Evolutionary conservation across 179 eudicot genomes (phyloP).

Genomic region (Silene vulgaris): DNA sequence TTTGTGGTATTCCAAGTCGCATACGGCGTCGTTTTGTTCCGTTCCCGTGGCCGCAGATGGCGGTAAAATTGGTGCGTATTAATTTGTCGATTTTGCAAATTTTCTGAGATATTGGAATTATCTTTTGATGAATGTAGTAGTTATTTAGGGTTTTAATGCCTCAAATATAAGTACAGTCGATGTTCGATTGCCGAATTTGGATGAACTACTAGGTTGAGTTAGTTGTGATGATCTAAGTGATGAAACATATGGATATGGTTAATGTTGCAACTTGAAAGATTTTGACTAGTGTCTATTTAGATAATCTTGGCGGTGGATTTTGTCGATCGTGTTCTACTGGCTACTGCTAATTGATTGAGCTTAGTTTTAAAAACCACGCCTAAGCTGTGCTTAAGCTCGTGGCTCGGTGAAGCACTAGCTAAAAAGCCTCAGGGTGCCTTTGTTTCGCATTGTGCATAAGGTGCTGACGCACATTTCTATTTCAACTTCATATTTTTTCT

Average conservation of each 20-base stretch:
- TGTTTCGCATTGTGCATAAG: background rate
- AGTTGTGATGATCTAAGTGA: background rate
- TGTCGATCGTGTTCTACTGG: background rate
- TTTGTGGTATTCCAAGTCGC: background rate
- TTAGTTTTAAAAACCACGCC: background rate
- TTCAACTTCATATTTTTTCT: background rate
- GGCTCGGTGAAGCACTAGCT: background rate
- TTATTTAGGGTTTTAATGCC: background rate
- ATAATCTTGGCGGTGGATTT: background rate
- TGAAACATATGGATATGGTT: background rate
- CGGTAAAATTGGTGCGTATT: slow-evolving; percentile 4
- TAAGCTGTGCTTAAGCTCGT: background rate
- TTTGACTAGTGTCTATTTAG: background rate
- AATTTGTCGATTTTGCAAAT: background rate
- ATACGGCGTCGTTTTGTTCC: slow-evolving; percentile 24
- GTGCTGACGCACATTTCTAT: background rate
- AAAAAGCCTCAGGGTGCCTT: background rate
- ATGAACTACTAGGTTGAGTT: background rate
- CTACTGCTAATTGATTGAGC: background rate
- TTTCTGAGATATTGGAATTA: background rate
- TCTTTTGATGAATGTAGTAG: background rate
- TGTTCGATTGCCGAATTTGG: background rate
- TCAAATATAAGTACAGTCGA: background rate
- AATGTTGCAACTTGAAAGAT: background rate
- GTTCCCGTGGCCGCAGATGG: slow-evolving; percentile 11